phyloP scores from a whole-genome alignment of 2,329 filamentous ascomycete species.

The Aspergillus brasiliensis region DNA sequence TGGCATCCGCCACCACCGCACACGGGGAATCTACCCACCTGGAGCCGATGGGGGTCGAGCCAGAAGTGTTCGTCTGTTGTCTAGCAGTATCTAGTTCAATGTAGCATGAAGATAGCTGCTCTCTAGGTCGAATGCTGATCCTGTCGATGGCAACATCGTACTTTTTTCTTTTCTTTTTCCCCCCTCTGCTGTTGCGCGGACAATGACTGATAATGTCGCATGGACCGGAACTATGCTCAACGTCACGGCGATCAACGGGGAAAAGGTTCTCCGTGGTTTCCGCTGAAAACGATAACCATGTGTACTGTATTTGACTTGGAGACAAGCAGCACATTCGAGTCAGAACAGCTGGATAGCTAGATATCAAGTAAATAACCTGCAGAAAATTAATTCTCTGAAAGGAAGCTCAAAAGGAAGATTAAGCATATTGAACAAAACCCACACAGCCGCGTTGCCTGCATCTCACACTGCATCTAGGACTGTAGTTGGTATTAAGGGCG shows the following conservation, averaged over 20 bases:
- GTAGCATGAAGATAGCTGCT: neutral
- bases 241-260: neutral
- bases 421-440: neutral
- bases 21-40: conserved; percentile 3
- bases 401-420: conserved; percentile 6
- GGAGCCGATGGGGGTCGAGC: conserved; percentile 3
- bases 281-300: too few species aligned
- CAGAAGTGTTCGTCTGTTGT: neutral
- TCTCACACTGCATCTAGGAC: neutral
- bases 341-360: too few species aligned
- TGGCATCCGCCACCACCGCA: neutral
- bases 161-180: neutral
- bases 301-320: too few species aligned
- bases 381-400: neutral
- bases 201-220: neutral
- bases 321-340: too few species aligned
- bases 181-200: neutral
- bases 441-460: neutral
- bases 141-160: neutral
- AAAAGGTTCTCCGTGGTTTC: neutral
- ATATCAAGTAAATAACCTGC: neutral
- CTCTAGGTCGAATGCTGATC: conserved; percentile 1
- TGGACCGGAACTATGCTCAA: neutral
- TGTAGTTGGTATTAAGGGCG: neutral
- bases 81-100: neutral